A percentile compares a stretch with the other conserved stretches of the same genome.
phyloP scores from a whole-genome alignment of 1,284 basidiomycete species.

The Pseudozyma hubeiensis region DNA sequence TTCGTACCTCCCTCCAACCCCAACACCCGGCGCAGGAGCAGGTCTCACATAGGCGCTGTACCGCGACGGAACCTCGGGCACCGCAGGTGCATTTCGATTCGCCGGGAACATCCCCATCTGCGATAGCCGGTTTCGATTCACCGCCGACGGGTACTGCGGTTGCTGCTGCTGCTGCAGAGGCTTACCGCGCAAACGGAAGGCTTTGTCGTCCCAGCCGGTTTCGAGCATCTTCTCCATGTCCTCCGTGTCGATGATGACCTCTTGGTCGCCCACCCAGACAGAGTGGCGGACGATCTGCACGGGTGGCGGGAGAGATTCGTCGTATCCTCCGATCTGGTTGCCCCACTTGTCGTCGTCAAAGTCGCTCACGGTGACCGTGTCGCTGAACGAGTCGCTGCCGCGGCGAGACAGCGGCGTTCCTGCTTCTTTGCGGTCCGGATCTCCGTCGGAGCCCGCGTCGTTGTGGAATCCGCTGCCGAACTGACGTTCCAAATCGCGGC shows the following conservation, averaged over 20 bases:
- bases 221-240: conserved; percentile 64
- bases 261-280: conserved; percentile 55
- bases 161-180: conserved; percentile 14
- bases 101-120: conserved; percentile 43
- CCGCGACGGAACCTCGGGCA: conserved; percentile 49
- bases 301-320: conserved; percentile 60
- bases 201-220: conserved; percentile 58
- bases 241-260: conserved; percentile 54
- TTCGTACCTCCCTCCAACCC: conserved; percentile 10
- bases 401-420: conserved; percentile 33
- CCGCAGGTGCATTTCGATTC: conserved; percentile 32
- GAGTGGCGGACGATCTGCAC: conserved; percentile 58
- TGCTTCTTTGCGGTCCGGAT: conserved; percentile 43
- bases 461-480: conserved; percentile 77
- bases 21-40: conserved; percentile 2
- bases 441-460: conserved; percentile 71
- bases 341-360: conserved; percentile 92
- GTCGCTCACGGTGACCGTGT: conserved; percentile 46
- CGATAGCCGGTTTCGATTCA: conserved; percentile 32
- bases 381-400: conserved; percentile 50
- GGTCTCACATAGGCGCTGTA: conserved; percentile 10
- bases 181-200: conserved; percentile 24
- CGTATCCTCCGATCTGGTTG: conserved; percentile 70
- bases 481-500: conserved; percentile 61
- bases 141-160: conserved; percentile 42